Evolutionary conservation across 1,284 basidiomycete species (phyloP).

Genomic region (Anthracocystis setariae): DNA sequence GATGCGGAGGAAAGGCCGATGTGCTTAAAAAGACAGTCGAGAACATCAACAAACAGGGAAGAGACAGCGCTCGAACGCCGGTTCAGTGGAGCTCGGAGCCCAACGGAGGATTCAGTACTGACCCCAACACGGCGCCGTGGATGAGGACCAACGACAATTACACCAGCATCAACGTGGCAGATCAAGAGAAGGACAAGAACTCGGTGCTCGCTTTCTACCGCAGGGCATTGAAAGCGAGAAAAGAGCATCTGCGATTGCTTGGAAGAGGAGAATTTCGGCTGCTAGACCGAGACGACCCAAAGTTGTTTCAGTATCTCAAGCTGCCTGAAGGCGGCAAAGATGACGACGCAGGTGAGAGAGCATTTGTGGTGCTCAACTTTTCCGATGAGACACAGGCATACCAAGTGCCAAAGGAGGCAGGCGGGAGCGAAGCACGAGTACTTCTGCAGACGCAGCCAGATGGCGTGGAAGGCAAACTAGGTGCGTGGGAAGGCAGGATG

Average conservation of each 20-base stretch:
- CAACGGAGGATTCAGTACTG: conserved; percentile 76
- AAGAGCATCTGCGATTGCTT: conserved; percentile 73
- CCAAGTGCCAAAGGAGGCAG: conserved; percentile 25
- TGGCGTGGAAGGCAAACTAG: conserved; percentile 14
- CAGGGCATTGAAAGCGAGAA: conserved; percentile 72
- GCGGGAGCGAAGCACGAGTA: conserved; percentile 14
- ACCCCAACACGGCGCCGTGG: conserved; percentile 72
- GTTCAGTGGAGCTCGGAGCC: conserved; percentile 75
- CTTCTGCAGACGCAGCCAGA: conserved; percentile 11
- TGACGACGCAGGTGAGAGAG: conserved; percentile 43
- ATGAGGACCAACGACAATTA: conserved; percentile 81
- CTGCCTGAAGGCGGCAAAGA: conserved; percentile 59
- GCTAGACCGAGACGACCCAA: conserved; percentile 70
- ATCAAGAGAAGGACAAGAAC: conserved; percentile 70
- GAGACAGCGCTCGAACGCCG: conserved; percentile 77
- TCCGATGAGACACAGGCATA: conserved; percentile 17
- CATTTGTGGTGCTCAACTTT: conserved; percentile 45
- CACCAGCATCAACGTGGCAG: conserved; percentile 73
- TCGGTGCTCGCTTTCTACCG: conserved; percentile 76
- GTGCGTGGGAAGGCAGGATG: conserved; percentile 32
- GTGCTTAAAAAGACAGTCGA: conserved; percentile 69
- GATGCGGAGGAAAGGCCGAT: conserved; percentile 35
- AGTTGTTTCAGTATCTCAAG: conserved; percentile 74
- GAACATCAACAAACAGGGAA: conserved; percentile 74
- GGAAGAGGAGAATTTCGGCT: conserved; percentile 74